Evolutionary conservation across 371 early-diverging fungal genomes (phyloP).

Genomic region (Nosema muscidifuracis): DNA sequence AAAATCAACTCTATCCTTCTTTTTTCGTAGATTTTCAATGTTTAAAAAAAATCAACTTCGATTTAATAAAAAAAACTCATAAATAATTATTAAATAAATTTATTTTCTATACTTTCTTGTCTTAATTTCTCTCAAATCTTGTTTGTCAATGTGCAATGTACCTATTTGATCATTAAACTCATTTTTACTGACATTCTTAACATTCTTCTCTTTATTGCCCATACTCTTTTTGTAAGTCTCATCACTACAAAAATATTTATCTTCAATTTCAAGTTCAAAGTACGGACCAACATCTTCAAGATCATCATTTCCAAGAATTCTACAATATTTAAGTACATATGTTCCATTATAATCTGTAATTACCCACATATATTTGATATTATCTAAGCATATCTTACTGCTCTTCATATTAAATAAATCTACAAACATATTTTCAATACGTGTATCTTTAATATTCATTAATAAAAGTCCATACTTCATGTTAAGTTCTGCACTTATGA

Average conservation of each 20-base stretch:
- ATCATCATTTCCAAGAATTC: constrained; percentile 23
- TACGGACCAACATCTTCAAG: constrained; percentile 47
- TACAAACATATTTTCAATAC: constrained; percentile 37
- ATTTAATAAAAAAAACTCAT: too few species aligned
- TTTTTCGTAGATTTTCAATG: too few species aligned
- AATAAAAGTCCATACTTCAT: constrained; percentile 39
- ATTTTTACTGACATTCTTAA: constrained; percentile 45
- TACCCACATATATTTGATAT: constrained; percentile 43
- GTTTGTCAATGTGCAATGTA: constrained; percentile 48
- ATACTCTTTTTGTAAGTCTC: constrained; percentile 25
- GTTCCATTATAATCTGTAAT: constrained; percentile 13
- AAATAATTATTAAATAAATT: too few species aligned
- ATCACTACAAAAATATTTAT: constrained; percentile 35
- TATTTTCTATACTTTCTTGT: constrained; percentile 31
- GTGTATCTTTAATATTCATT: constrained; percentile 4
- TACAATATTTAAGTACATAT: constrained; percentile 41
- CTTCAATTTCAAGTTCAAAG: constrained; percentile 35
- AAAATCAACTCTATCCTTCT: too few species aligned
- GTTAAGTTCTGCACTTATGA: constrained; percentile 17
- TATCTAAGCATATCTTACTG: constrained; percentile 27
- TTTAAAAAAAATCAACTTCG: too few species aligned
- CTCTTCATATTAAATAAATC: constrained; percentile 40
- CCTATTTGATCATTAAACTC: constrained; percentile 52
- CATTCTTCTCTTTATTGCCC: constrained; percentile 8
- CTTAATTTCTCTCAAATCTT: constrained; percentile 50